These are phyloP conservation scores for Hymenoscyphus repandus DNA, from an alignment of 2,329 filamentous ascomycete species.

Conservation along the genomic window DNA sequence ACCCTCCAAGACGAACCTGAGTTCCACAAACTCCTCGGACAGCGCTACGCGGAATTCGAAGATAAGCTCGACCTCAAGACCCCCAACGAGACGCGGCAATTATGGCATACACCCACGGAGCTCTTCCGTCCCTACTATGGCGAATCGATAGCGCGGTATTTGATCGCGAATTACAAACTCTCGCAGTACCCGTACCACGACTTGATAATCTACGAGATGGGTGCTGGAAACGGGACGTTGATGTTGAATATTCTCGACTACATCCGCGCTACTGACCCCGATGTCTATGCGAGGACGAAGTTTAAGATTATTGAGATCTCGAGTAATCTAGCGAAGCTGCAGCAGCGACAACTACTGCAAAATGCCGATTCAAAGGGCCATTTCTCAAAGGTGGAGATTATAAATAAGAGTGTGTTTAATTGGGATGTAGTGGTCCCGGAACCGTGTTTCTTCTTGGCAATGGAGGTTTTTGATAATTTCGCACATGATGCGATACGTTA, in stretches of 20 bases:
- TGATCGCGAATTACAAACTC: slow-evolving; percentile 93
- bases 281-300: slow-evolving; percentile 88
- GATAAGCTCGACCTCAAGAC: slow-evolving; percentile 72
- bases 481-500: slow-evolving; percentile 93
- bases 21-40: slow-evolving; percentile 71
- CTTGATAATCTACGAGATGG: slow-evolving; percentile 97
- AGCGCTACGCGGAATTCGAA: slow-evolving; percentile 85
- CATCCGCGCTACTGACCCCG: slow-evolving; percentile 81
- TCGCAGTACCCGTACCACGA: slow-evolving; percentile 94
- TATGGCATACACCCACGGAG: slow-evolving; percentile 98
- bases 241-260: slow-evolving; percentile 99
- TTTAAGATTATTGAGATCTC: slow-evolving; percentile 98
- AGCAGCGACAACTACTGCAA: slow-evolving; percentile 63
- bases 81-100: slow-evolving; percentile 68
- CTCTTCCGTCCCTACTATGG: slow-evolving; percentile 96
- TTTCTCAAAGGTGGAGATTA: slow-evolving; percentile 80
- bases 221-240: slow-evolving; percentile 90
- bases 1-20: slow-evolving; percentile 75
- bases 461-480: slow-evolving; percentile 99
- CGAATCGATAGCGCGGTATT: slow-evolving; percentile 92
- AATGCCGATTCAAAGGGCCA: slow-evolving; percentile 70
- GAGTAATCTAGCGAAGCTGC: slow-evolving; percentile 69
- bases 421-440: slow-evolving; percentile 85
- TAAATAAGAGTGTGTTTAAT: slow-evolving; percentile 92
- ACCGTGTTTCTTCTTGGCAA: slow-evolving; percentile 94